These are phyloP conservation scores for Alternaria novae-zelandiae DNA, from an alignment of 2,329 filamentous ascomycete genomes.

Conservation along the genomic window DNA sequence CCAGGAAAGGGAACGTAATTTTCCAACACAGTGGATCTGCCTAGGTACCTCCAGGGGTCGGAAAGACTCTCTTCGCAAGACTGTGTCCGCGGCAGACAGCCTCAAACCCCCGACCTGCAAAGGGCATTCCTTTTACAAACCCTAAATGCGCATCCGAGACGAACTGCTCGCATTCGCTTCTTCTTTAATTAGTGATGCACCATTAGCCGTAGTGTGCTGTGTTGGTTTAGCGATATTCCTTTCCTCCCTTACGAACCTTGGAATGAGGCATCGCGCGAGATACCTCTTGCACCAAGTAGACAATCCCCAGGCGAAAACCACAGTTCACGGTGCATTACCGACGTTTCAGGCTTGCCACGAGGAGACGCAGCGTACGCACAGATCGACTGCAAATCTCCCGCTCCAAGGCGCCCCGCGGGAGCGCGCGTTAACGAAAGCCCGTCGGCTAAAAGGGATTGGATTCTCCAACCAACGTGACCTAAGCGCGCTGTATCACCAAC, in stretches of 20 bases:
- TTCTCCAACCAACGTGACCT: not conserved
- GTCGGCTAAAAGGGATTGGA: conserved; percentile 5
- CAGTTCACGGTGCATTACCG: conserved; percentile 5
- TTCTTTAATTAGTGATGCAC: not conserved
- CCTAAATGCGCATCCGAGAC: not conserved
- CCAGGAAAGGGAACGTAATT: not conserved
- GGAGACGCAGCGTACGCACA: conserved; percentile 10
- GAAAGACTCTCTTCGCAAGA: not conserved
- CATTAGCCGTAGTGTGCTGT: not conserved
- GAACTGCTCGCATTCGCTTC: not conserved
- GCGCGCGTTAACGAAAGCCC: conserved; percentile 6
- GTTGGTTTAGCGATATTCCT: not conserved
- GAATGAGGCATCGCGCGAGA: not conserved
- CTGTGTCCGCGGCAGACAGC: not conserved
- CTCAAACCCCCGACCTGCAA: not conserved
- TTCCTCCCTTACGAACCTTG: not conserved
- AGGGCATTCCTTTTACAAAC: not conserved
- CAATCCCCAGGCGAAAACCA: conserved; percentile 5
- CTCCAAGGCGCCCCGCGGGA: conserved; percentile 10
- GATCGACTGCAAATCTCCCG: conserved; percentile 23
- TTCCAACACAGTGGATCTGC: not conserved
- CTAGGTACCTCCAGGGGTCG: not conserved
- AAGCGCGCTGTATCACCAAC: conserved; percentile 9
- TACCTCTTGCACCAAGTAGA: not conserved
- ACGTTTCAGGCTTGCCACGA: conserved; percentile 19